These are phyloP conservation scores for Penicillium frequentans DNA, from an alignment of 2,329 filamentous ascomycete species.

Conservation along the genomic window DNA sequence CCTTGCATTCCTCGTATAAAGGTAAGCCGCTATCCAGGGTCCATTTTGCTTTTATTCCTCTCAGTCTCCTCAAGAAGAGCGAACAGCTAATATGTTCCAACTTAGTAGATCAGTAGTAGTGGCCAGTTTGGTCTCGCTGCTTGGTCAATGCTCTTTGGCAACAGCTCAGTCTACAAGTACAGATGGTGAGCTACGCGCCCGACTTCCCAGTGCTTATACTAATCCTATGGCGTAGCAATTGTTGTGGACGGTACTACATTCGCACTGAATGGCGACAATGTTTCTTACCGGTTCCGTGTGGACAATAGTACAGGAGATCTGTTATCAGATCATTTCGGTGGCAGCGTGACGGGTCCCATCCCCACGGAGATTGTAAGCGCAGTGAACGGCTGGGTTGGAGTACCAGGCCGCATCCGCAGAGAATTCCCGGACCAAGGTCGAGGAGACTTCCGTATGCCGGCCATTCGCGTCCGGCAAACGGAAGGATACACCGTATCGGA, in stretches of 20 bases:
- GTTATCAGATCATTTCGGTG: conserved; percentile 63
- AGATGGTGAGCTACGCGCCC: not conserved
- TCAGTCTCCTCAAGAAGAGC: not conserved
- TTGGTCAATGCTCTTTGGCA: not conserved
- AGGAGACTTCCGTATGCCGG: conserved; percentile 63
- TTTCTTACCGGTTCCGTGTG: conserved; percentile 66
- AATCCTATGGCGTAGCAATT: conserved; percentile 42
- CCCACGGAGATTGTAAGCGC: conserved; percentile 39
- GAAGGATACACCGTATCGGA: conserved; percentile 60
- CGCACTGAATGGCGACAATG: conserved; percentile 55
- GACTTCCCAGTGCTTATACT: not conserved
- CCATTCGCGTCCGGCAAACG: conserved; percentile 60
- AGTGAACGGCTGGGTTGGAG: conserved; percentile 55
- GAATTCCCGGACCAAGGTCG: conserved; percentile 66
- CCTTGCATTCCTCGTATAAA: conserved; percentile 1
- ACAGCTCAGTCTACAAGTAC: not conserved
- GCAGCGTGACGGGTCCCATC: conserved; percentile 53
- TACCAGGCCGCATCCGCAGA: conserved; percentile 54
- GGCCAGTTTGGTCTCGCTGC: not conserved
- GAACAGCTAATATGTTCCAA: conserved; percentile 1
- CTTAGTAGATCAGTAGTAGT: not conserved
- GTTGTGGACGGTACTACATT: conserved; percentile 58
- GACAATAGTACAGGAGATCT: conserved; percentile 58
- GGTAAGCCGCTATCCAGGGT: not conserved
- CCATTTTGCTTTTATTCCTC: not conserved